Evolutionary conservation across 768 basidiomycete species (phyloP).

Genomic region (Tulasnella sp.): DNA sequence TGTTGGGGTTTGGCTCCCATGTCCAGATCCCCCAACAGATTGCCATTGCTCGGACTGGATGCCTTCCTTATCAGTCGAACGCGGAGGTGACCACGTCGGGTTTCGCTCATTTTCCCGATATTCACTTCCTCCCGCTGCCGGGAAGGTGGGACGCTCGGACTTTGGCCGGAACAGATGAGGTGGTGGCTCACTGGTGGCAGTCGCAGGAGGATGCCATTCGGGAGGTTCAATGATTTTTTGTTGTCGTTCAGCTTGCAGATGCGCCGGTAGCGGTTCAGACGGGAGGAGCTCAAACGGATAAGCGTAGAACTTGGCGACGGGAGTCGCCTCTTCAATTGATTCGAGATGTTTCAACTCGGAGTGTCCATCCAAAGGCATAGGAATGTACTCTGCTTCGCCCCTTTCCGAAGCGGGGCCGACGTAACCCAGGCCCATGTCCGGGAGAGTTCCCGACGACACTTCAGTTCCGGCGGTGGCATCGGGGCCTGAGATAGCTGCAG

Average conservation of each 20-base stretch:
- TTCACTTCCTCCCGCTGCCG: not conserved
- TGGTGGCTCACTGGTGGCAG: constrained; percentile 9
- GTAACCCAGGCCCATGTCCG: constrained; percentile 10
- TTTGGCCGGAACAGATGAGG: constrained; percentile 9
- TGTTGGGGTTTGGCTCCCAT: not conserved
- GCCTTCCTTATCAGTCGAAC: not conserved
- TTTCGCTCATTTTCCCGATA: not conserved
- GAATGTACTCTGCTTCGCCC: constrained; percentile 63
- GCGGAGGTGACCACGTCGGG: constrained; percentile 13
- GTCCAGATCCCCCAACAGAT: not conserved
- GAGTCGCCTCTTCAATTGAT: constrained; percentile 25
- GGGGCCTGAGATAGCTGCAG: not conserved
- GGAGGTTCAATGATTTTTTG: not conserved
- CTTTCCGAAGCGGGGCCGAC: constrained; percentile 9
- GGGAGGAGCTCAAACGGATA: not conserved
- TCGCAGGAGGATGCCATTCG: constrained; percentile 2
- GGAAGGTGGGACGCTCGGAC: not conserved
- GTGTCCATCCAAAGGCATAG: constrained; percentile 77
- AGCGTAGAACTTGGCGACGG: constrained; percentile 7
- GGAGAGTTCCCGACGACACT: not conserved
- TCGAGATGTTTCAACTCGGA: constrained; percentile 63
- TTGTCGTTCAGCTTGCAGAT: not conserved
- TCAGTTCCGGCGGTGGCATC: not conserved
- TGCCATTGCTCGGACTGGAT: not conserved
- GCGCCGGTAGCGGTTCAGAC: constrained; percentile 9